A percentile compares a stretch with the other conserved stretches of the same genome.
phyloP scores from a whole-genome alignment of 345 rosid genomes.

The Syzygium aqueum region DNA sequence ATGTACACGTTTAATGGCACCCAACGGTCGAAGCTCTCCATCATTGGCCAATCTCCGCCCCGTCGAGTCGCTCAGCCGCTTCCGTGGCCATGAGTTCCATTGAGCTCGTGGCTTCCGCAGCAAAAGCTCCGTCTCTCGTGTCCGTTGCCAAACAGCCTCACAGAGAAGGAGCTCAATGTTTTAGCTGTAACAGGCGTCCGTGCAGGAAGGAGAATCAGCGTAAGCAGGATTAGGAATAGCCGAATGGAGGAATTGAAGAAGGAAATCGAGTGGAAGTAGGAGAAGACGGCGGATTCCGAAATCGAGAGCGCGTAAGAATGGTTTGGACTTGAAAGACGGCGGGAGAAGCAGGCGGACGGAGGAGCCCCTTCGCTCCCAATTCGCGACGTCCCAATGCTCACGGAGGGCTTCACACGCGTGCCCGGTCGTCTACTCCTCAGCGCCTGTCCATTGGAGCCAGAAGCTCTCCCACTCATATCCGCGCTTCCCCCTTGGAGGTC shows the following conservation, averaged over 20 bases:
- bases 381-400: slow-evolving; percentile 79
- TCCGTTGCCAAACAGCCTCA: too few species aligned
- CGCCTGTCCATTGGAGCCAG: slow-evolving; percentile 64
- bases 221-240: background rate
- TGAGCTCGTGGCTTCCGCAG: too few species aligned
- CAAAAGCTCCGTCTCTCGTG: too few species aligned
- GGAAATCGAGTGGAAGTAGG: too few species aligned
- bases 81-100: too few species aligned
- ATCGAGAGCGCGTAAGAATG: slow-evolving; percentile 69
- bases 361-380: slow-evolving; percentile 32
- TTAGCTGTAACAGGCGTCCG: background rate
- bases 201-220: background rate
- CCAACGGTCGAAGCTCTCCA: too few species aligned
- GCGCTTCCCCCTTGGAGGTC: slow-evolving; percentile 85
- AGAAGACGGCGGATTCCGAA: slow-evolving; percentile 58
- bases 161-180: too few species aligned
- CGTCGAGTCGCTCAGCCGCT: too few species aligned
- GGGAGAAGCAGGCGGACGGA: slow-evolving; percentile 35
- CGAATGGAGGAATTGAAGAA: background rate
- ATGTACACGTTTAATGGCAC: too few species aligned
- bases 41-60: background rate
- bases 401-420: slow-evolving; percentile 69
- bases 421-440: too few species aligned
- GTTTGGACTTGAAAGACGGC: slow-evolving; percentile 54
- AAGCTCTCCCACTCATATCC: slow-evolving; percentile 56